phyloP scores from a whole-genome alignment of 768 basidiomycete species.

The Podaxis sp. region DNA sequence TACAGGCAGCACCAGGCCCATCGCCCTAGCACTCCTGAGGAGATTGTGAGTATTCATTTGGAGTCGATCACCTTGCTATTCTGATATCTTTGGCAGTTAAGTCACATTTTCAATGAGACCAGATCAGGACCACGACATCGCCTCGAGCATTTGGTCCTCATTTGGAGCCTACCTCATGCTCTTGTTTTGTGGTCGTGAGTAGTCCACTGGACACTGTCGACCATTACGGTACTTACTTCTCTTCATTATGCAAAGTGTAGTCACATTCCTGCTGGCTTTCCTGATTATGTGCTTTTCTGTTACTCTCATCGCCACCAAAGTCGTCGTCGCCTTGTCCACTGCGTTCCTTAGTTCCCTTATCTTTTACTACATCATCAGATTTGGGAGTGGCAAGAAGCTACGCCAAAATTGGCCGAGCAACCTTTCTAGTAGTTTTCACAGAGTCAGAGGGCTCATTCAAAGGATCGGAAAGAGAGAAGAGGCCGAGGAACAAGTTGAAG shows the following conservation, averaged over 20 bases:
- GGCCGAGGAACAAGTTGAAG: not conserved
- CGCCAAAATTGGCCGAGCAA: not conserved
- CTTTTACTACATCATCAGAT: constrained; percentile 6
- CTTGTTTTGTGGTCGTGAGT: constrained; percentile 14
- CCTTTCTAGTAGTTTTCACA: not conserved
- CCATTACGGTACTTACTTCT: not conserved
- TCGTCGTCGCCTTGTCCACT: not conserved
- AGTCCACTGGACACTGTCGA: not conserved
- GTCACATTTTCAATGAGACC: not conserved
- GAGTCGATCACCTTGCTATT: too few species aligned
- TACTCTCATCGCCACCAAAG: not conserved
- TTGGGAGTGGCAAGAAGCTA: not conserved
- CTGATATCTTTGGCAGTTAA: not conserved
- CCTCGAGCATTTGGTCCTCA: constrained; percentile 6
- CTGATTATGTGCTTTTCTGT: constrained; percentile 12
- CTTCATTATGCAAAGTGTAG: not conserved
- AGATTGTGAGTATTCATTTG: not conserved
- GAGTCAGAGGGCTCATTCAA: not conserved
- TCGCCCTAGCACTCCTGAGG: not conserved
- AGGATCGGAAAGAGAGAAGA: not conserved
- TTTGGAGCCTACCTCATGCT: constrained; percentile 11
- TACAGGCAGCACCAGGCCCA: not conserved
- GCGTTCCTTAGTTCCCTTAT: not conserved
- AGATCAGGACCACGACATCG: not conserved
- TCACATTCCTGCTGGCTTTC: constrained; percentile 9